Conservation (phyloP, 768 basidiomycete species). For the Amyloporia xantha region DNA sequence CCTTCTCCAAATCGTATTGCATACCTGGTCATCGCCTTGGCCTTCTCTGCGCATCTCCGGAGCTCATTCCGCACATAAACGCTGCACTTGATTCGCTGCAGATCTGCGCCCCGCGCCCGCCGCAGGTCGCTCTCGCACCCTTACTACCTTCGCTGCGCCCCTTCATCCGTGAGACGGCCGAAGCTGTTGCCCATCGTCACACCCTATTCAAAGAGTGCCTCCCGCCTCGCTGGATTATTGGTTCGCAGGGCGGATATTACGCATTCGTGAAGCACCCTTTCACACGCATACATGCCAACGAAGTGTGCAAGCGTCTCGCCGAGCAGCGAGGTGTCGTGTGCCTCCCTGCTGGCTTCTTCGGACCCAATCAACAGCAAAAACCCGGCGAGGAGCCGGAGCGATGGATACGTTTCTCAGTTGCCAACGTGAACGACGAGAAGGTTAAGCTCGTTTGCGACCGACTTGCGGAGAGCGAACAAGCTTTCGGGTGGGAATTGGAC, state of each 20-base stretch:
- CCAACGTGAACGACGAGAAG: conserved; percentile 67
- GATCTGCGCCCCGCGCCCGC: conserved; percentile 68
- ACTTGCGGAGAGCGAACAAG: conserved; percentile 32
- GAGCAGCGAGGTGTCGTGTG: conserved; percentile 55
- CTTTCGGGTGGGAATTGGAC: conserved; percentile 26
- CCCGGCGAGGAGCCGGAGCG: conserved; percentile 37
- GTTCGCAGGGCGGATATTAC: conserved; percentile 67
- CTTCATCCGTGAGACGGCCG: conserved; percentile 47
- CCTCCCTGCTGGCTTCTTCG: conserved; percentile 64
- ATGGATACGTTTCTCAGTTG: conserved; percentile 78
- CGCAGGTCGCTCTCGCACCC: conserved; percentile 58
- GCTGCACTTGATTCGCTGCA: conserved; percentile 76
- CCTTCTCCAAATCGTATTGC: conserved; percentile 75
- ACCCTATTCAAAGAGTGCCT: conserved; percentile 45
- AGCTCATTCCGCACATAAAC: conserved; percentile 42
- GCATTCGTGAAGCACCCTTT: conserved; percentile 74
- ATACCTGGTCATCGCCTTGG: conserved; percentile 83
- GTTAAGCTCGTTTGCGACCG: conserved; percentile 47
- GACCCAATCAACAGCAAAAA: conserved; percentile 17
- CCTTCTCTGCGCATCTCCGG: conserved; percentile 54
- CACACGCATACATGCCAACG: conserved; percentile 34
- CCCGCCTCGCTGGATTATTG: conserved; percentile 52
- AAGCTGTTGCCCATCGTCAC: conserved; percentile 45
- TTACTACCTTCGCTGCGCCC: conserved; percentile 46
- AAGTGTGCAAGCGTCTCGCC: conserved; percentile 56